Evolutionary conservation across 2,329 filamentous ascomycete species (phyloP), one percentile per base, ranked within the genome.

Genomic region (Venturia effusa): DNA sequence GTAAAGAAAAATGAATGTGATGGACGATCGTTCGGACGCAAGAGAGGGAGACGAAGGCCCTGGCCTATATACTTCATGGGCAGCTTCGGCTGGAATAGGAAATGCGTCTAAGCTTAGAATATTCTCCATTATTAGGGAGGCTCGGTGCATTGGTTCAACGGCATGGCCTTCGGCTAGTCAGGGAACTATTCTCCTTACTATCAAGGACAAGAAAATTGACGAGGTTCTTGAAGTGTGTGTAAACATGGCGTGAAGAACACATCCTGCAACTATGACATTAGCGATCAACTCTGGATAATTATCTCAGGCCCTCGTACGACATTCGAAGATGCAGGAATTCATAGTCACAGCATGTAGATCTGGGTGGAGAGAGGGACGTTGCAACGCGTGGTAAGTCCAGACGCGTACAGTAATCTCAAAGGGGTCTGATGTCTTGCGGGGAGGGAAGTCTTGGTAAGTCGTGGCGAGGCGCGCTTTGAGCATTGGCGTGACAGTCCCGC

Each of bases 61-160:
- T 57, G 15, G 51, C 51, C 51, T 57, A 57, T 57, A 57, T 57
- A 57, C 30, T n/a, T n/a, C n/a, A n/a, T 32, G 51, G 4, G 51
- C 5, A 39, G 37, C 51, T 34, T 57, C 1, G 27, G 15, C 51
- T 34, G 30, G 8, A 34, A n/a, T 57, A 7, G 51, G 51, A 57
- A 57, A 57, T 32, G 24, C 7, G 51, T 37, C 51, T 57, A 57
- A n/a, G 51, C 51, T 57, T 57, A 11, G 30, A 22, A 32, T 34
- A 34, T 57, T 45, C 51, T 57, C 51, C 51, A 37, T n/a, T 8
- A n/a, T 34, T 22, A 57, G 51, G 51, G 30, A 57, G 30, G 27
- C 27, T 30, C 27, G 51, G 51, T 34, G 30, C 27, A 57, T 57
- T 57, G 27, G 27, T 57, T 34, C 27, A 57, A 19, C 51, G 51